Evolutionary conservation across 768 basidiomycete genomes (phyloP).

Genomic region (Hypsizygus marmoreus): DNA sequence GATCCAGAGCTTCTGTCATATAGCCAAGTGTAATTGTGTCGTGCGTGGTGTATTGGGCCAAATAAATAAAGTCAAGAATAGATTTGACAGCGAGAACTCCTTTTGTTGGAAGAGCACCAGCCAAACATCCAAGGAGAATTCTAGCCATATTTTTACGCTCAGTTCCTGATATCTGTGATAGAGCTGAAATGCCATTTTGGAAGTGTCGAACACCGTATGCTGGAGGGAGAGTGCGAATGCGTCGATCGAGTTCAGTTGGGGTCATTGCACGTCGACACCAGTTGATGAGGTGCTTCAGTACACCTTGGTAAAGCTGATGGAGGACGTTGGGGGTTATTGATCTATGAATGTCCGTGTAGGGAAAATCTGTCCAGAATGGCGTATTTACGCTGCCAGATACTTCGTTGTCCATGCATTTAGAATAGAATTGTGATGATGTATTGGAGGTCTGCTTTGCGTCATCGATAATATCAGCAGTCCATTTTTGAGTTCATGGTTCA

Average conservation of each 20-base stretch:
- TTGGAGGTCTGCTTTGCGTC: background rate
- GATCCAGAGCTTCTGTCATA: conserved; percentile 21
- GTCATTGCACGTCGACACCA: conserved; percentile 30
- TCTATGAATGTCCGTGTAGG: conserved; percentile 36
- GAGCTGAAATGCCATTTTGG: conserved; percentile 39
- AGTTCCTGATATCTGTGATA: conserved; percentile 44
- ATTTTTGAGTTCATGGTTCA: background rate
- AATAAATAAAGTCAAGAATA: conserved; percentile 39
- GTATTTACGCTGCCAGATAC: conserved; percentile 12
- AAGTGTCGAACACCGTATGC: conserved; percentile 36
- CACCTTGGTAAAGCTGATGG: conserved; percentile 49
- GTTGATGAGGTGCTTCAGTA: conserved; percentile 43
- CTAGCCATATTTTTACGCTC: conserved; percentile 42
- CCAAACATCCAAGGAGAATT: conserved; percentile 33
- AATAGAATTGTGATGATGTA: background rate
- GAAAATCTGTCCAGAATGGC: conserved; percentile 45
- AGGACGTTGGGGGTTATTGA: conserved; percentile 43
- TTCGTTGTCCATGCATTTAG: conserved; percentile 16
- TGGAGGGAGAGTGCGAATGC: conserved; percentile 33
- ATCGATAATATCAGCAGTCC: background rate
- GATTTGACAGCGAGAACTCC: conserved; percentile 25
- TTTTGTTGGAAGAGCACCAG: conserved; percentile 18
- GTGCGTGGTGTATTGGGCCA: conserved; percentile 30
- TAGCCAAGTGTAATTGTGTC: conserved; percentile 22
- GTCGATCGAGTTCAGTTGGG: conserved; percentile 32